Evolutionary conservation across 495 filamentous ascomycete genomes (phyloP), one percentile per base, ranked within the genome.

Genomic region (Terfezia boudieri): DNA sequence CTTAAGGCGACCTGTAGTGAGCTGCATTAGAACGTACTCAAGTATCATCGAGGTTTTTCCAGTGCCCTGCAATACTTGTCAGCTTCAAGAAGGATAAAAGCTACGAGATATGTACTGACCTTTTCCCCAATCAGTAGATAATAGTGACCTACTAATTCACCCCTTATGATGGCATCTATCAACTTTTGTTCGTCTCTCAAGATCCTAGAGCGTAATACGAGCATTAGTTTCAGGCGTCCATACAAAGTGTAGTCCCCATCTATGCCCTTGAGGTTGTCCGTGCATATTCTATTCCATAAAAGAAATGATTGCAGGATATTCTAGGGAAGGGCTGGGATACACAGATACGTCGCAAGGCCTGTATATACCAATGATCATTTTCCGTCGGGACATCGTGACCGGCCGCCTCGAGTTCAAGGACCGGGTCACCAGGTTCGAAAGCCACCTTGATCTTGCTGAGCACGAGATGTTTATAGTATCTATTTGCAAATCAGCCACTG

Each of bases 41-140:
- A 98, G 73, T 9, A 98, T 69, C 90, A 98, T 95, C 46, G 83
- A 87, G 14, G 83, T 87, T 69, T 98, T 98, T 2, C 90, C 90
- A 1, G 86, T 92, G 14, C 90, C 90, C 68, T 96, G 41, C 41
- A 14, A 46, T 46, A 20, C 2, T 20, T 46, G 17, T 32, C 26
- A 32, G 7, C 26, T 32, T 32, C 26, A 32, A 32, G 26, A 32
- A 5, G 26, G 26, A 32, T 32, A 32, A 32, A 32, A 32, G 2
- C 2, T 32, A 32, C 26, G 26, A 32, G 7, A 7, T 32, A 32
- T 4, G 26, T 32, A 14, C 41, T 14, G 17, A 9, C 63, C 58
- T 65, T 65, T 54, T 98, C 90, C 17, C 90, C 90, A 51, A 96
- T 79, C n/a, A 98, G 71, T 0, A 98, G 70, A 69, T 87, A 84